Evolutionary conservation across 495 filamentous ascomycete species (phyloP).

Genomic region (Podospora pseudopauciseta): DNA sequence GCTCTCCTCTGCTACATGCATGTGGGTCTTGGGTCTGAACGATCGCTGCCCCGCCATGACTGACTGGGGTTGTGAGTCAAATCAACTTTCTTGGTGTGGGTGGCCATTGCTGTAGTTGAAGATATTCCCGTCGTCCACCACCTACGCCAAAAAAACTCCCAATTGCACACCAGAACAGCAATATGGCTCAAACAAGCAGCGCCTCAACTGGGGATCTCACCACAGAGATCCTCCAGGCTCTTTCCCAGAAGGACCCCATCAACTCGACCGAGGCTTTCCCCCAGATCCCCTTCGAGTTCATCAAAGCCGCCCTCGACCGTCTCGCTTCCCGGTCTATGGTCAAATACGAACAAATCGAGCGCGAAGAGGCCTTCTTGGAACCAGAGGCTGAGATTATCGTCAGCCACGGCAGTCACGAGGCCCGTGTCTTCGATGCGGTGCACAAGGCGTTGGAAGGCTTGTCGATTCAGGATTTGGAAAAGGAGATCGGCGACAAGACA

Average conservation of each 20-base stretch:
- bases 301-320: slow-evolving; percentile 86
- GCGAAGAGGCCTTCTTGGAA: slow-evolving; percentile 74
- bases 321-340: slow-evolving; percentile 82
- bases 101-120: background rate
- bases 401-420: slow-evolving; percentile 87
- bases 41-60: slow-evolving; percentile 20
- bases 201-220: slow-evolving; percentile 51
- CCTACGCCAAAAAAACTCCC: background rate
- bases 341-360: slow-evolving; percentile 73
- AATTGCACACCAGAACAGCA: slow-evolving; percentile 6
- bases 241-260: slow-evolving; percentile 63
- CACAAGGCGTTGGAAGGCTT: slow-evolving; percentile 71
- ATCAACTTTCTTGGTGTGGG: slow-evolving; percentile 5
- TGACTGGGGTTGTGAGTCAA: slow-evolving; percentile 22
- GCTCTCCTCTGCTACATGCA: background rate
- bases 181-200: slow-evolving; percentile 19
- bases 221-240: slow-evolving; percentile 59
- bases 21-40: slow-evolving; percentile 3
- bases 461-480: slow-evolving; percentile 72
- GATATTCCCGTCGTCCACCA: background rate
- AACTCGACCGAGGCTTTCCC: slow-evolving; percentile 76
- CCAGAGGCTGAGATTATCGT: slow-evolving; percentile 74
- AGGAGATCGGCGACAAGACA: slow-evolving; percentile 73
- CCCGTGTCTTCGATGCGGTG: slow-evolving; percentile 86
- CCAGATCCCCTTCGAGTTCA: slow-evolving; percentile 58